Conservation (phyloP, 2,329 filamentous ascomycete species). For the Sclerotiophoma versabilis region DNA sequence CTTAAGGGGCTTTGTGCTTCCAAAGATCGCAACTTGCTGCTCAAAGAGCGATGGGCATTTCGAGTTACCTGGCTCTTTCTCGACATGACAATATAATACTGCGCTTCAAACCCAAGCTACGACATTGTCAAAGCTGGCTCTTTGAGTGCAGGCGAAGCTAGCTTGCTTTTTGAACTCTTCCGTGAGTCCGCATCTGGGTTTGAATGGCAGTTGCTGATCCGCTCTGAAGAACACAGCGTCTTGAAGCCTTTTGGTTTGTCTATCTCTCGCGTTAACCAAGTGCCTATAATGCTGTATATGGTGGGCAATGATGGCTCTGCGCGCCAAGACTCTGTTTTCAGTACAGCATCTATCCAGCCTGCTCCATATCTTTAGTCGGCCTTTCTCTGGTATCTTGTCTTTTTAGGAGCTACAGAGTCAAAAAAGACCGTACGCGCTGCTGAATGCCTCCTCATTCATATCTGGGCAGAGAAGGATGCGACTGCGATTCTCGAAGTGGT, state of each 20-base stretch:
- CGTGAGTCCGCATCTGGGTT: constrained; percentile 7
- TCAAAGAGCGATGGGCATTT: constrained; percentile 26
- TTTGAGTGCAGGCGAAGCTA: neutral
- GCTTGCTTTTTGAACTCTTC: constrained; percentile 17
- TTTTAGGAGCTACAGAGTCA: constrained; percentile 21
- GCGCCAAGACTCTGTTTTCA: constrained; percentile 19
- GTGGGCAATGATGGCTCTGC: neutral
- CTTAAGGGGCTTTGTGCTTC: constrained; percentile 16
- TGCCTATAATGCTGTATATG: constrained; percentile 5
- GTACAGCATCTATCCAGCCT: neutral
- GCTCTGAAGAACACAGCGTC: neutral
- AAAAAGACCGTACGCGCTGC: constrained; percentile 15
- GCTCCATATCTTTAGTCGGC: neutral
- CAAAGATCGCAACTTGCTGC: constrained; percentile 13
- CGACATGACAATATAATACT: constrained; percentile 21
- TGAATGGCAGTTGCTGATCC: neutral
- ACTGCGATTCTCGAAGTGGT: constrained; percentile 22
- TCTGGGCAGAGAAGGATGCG: constrained; percentile 22
- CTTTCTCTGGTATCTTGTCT: constrained; percentile 25
- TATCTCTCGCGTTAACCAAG: constrained; percentile 5
- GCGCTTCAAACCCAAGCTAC: constrained; percentile 23
- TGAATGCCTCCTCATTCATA: constrained; percentile 17
- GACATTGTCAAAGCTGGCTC: constrained; percentile 10
- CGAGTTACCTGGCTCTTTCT: constrained; percentile 30
- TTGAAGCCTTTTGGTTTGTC: neutral